Conservation (phyloP, 139 green algal species). For the Picochlorum sp. region DNA sequence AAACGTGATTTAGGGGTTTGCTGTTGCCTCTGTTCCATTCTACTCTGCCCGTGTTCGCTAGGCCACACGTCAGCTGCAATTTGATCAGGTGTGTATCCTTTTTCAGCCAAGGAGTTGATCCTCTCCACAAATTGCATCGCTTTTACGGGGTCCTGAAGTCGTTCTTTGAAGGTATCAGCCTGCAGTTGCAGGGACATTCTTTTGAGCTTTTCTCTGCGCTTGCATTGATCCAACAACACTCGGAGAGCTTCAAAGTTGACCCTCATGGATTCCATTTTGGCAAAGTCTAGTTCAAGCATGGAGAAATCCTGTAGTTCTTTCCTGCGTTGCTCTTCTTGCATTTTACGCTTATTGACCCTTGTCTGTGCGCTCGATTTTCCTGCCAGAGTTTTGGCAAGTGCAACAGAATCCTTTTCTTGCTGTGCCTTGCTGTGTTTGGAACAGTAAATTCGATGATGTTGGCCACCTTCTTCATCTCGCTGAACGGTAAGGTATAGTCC, state of each 20-base stretch:
- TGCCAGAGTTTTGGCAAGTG: not conserved
- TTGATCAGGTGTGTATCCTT: not conserved
- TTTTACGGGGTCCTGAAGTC: constrained; percentile 5
- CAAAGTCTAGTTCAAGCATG: constrained; percentile 18
- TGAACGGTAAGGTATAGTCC: constrained; percentile 51
- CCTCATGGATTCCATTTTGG: constrained; percentile 14
- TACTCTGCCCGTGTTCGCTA: not conserved
- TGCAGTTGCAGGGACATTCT: not conserved
- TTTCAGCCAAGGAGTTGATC: not conserved
- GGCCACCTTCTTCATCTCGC: not conserved
- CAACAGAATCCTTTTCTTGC: constrained; percentile 30
- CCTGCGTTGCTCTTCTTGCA: not conserved
- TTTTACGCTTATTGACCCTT: not conserved
- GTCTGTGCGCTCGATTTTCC: not conserved
- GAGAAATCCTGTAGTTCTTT: constrained; percentile 18
- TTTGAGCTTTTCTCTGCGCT: constrained; percentile 42
- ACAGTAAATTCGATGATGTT: constrained; percentile 59
- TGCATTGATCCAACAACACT: constrained; percentile 37
- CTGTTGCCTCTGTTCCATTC: too few species aligned
- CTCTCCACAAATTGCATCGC: not conserved
- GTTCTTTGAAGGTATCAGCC: not conserved
- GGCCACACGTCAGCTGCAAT: not conserved
- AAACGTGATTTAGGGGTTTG: too few species aligned
- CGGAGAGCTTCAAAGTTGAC: constrained; percentile 45
- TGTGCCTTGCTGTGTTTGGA: constrained; percentile 45